These are phyloP conservation scores for Colletotrichum scovillei DNA, from an alignment of 2,329 filamentous ascomycete species.

Conservation along the genomic window DNA sequence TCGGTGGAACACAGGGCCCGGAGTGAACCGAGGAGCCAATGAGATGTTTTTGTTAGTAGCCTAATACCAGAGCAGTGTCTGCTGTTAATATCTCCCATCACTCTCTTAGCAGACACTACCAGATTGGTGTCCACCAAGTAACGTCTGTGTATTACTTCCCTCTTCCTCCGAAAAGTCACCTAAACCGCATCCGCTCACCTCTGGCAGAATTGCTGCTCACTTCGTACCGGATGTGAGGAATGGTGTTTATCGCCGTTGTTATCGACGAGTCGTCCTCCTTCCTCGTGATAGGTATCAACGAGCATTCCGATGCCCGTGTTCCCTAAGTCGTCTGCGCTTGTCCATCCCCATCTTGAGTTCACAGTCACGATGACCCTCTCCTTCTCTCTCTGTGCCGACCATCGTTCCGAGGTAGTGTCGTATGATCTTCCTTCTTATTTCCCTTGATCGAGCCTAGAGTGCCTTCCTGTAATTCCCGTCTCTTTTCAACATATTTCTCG, in stretches of 20 bases:
- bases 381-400: background rate
- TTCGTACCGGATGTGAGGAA: too few relatives aligned
- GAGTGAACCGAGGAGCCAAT: conserved; percentile 10
- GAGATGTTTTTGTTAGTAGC: background rate
- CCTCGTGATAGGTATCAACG: background rate
- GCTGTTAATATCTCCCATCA: background rate
- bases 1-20: background rate
- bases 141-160: background rate
- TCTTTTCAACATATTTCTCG: background rate
- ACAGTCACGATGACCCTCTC: background rate
- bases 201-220: background rate
- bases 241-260: background rate
- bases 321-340: background rate
- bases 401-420: background rate
- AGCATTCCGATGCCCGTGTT: background rate
- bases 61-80: background rate
- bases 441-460: too few relatives aligned
- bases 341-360: background rate
- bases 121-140: conserved; percentile 3
- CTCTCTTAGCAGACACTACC: background rate
- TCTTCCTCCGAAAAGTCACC: background rate
- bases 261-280: background rate
- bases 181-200: background rate
- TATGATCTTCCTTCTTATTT: too few relatives aligned
- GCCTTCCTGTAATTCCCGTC: background rate